These are phyloP conservation scores for Salix dunnii DNA, from an alignment of 345 rosid genomes.

Conservation along the genomic window DNA sequence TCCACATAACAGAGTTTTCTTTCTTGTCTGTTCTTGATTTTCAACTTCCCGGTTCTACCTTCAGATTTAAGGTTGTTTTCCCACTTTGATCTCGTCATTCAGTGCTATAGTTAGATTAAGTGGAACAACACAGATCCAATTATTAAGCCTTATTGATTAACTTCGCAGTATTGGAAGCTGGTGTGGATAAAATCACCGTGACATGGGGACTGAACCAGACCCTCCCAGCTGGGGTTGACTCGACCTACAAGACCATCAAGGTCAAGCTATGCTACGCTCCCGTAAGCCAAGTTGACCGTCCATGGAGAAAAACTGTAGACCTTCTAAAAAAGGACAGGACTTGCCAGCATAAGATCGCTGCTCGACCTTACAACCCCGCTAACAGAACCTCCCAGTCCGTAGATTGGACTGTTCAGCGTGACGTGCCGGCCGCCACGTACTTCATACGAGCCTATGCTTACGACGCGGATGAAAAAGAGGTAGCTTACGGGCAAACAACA, in stretches of 20 bases:
- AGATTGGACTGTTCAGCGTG: constrained; percentile 45
- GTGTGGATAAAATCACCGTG: constrained; percentile 47
- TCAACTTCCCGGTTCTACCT: not conserved
- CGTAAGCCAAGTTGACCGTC: constrained; percentile 64
- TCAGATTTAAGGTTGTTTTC: not conserved
- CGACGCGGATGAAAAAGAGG: constrained; percentile 26
- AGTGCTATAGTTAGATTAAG: not conserved
- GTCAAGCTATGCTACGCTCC: constrained; percentile 70
- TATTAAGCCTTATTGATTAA: not conserved
- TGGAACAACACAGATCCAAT: not conserved
- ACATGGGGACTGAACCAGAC: constrained; percentile 55
- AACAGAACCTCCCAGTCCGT: constrained; percentile 25
- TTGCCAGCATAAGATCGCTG: constrained; percentile 44
- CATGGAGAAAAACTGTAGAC: constrained; percentile 68
- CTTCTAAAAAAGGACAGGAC: constrained; percentile 56
- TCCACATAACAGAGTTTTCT: not conserved
- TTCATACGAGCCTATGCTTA: constrained; percentile 65
- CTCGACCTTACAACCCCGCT: constrained; percentile 33
- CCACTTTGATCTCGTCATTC: not conserved
- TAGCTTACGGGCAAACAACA: constrained; percentile 60
- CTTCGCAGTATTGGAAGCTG: constrained; percentile 45
- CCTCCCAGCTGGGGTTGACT: constrained; percentile 32
- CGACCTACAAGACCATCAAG: constrained; percentile 43
- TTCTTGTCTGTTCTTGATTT: not conserved
- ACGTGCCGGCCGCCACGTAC: constrained; percentile 61